Base-by-base conservation (phyloP, 805 yeast species). In the Lachancea fermentati region DNA sequence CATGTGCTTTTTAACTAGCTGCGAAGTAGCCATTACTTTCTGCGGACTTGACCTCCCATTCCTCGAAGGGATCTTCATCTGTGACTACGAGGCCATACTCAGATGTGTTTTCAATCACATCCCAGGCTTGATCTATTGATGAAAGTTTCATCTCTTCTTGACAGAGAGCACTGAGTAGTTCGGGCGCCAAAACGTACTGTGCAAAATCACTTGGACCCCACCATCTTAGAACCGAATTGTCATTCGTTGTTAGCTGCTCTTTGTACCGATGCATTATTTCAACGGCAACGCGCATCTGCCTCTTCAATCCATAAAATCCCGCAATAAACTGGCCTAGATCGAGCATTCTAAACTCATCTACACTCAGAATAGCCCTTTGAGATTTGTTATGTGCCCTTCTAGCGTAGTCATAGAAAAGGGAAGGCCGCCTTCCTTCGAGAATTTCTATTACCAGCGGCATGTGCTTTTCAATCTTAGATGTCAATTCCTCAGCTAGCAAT, bases 181-280 rank as follows among this genome's bases (percentile, higher is more conserved):
- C 89, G 19, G 82, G 79, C 5, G 85, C 78, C 17, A 83, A 56
- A 1, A 81, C 79, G 50, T 75, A 78, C 13, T 73, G 67, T 2
- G 72, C 60, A 52, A 80, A 83, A 39, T 74, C 73, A 16, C 69
- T 67, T 1, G 66, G 49, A 2, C 83, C 75, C 85, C 87, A 81
- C 65, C 78, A 82, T 33, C 64, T 60, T 5, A 81, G 57, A 1
- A 78, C 75, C 15, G 64, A 60, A 47, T 75, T 75, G 47, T 60
- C 37, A 42, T 32, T 56, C 48, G 19, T 44, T 39, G 42, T 42
- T 3, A 80, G 46, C 19, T 63, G 53, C 1, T 49, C 39, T 17
- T 56, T 54, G 38, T 59, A 69, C 9, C 51, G 45, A 1, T 56
- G 52, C n/a, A 60, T 42, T 12, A 82, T 71, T 30, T 65, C 48